A percentile compares a stretch with the other conserved stretches of the same genome.
Conservation (phyloP, 306 rosid species). For the Quercus rubra region DNA sequence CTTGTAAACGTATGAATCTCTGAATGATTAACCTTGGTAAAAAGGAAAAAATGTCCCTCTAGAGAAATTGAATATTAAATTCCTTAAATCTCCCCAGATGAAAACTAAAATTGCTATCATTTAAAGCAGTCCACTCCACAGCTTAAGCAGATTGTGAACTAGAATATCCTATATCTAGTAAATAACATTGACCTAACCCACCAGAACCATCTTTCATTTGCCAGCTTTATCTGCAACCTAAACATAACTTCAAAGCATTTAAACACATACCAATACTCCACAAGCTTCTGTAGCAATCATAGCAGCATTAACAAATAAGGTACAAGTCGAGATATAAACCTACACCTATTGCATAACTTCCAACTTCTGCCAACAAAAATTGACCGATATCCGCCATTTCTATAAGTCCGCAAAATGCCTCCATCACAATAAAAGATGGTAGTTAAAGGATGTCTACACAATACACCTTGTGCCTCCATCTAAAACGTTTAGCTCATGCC, state of each 20-base stretch:
- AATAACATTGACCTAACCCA: constrained; percentile 10
- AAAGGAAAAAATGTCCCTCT: no score
- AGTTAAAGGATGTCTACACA: not conserved
- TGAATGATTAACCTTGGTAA: no score
- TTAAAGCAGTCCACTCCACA: no score
- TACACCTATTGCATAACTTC: not conserved
- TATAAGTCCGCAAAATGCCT: not conserved
- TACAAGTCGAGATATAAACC: not conserved
- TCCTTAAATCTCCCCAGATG: no score
- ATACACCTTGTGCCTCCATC: not conserved
- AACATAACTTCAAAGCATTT: constrained; percentile 9
- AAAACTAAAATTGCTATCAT: no score
- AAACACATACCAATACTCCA: no score
- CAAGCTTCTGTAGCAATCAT: no score
- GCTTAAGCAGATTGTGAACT: no score
- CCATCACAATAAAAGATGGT: not conserved
- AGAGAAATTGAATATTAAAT: no score
- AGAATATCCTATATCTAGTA: not conserved
- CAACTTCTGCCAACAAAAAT: not conserved
- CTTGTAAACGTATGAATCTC: no score
- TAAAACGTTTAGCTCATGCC: not conserved
- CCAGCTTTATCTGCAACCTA: constrained; percentile 13
- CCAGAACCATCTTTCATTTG: constrained; percentile 13
- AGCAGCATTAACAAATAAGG: no score
- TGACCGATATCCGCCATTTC: not conserved